Base-by-base conservation (phyloP, 352 stramenopile species). In the Phytophthora nicotianae region DNA sequence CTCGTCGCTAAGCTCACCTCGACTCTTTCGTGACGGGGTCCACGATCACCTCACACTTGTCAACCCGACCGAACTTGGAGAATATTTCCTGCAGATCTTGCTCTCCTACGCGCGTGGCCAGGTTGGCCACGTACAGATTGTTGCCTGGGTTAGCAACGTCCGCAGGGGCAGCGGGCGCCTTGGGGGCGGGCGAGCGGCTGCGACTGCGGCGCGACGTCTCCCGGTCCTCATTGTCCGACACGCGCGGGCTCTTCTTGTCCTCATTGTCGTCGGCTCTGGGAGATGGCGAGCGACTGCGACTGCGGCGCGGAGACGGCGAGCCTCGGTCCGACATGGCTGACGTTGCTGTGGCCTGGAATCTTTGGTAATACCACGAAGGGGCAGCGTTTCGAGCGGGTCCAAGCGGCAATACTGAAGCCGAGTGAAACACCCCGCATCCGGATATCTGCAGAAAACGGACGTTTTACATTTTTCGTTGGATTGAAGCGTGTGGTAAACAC, bases 11-110 rank as follows among this genome's bases (percentile, higher is more conserved):
- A 13, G 21, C 48, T 27, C 38, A 91, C 82, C 83, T 75, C 20
- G 86, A 94, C 60, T 90, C 82, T 48, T 71, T 76, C 55, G 86
- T 89, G 40, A 90, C 76, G 9, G 86, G 86, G 65, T 95, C 83
- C 52, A 85, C 47, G 65, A 95, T 95, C 56, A 95, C 76, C 58
- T 95, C 81, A 63, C 81, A 91, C 69, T 90, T 89, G 52, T 84
- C 58, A 16, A 93, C 60, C 6, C 77, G 81, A 1, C 86, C 86
- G 48, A 79, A 95, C 65, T 95, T 93, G 52, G 51, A 21, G 52
- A 95, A 95, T 0, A 90, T 38, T 19, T 91, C 83, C 49, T 91
- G 70, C 24, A 95, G 51, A 21, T 95, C 86, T 2, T 57, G 35
- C 59, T 93, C 40, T 62, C 77, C 58, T 70, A 89, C 72, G 16